Conservation (phyloP, 2,329 filamentous ascomycete species). For the Ceratocystis alfenasii region DNA sequence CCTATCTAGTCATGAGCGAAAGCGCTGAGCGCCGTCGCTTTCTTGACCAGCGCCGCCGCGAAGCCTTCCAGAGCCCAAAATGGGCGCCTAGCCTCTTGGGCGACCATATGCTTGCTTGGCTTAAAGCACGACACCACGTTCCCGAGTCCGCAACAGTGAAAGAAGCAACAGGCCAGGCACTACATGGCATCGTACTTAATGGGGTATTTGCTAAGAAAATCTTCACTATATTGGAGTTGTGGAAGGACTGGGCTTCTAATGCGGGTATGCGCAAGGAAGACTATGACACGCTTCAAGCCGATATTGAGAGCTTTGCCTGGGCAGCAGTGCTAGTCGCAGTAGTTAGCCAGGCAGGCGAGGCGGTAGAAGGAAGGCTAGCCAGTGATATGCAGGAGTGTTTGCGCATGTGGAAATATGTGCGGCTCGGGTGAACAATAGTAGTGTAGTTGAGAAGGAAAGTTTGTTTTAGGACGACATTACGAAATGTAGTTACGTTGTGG, state of each 20-base stretch:
- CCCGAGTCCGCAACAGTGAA: slow-evolving; percentile 28
- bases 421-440: slow-evolving; percentile 33
- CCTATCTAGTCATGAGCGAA: slow-evolving; percentile 23
- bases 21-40: slow-evolving; percentile 34
- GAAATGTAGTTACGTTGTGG: no score
- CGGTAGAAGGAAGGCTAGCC: slow-evolving; percentile 37
- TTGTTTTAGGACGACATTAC: neutral
- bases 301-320: slow-evolving; percentile 35
- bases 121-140: slow-evolving; percentile 29
- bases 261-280: slow-evolving; percentile 42
- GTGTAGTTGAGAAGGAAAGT: no score
- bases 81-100: slow-evolving; percentile 40
- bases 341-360: slow-evolving; percentile 36
- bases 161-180: slow-evolving; percentile 35
- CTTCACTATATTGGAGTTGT: slow-evolving; percentile 37
- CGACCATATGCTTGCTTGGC: slow-evolving; percentile 35
- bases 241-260: slow-evolving; percentile 44
- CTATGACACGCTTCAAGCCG: slow-evolving; percentile 29
- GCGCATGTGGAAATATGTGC: slow-evolving; percentile 41
- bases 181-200: slow-evolving; percentile 44
- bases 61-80: slow-evolving; percentile 42
- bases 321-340: slow-evolving; percentile 38
- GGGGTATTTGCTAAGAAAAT: slow-evolving; percentile 33
- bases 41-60: slow-evolving; percentile 36
- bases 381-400: slow-evolving; percentile 45